Evolutionary conservation across 73 alveolate genomes (phyloP), one percentile per base, ranked within the genome.

Genomic region (Paramecium octaurelia): DNA sequence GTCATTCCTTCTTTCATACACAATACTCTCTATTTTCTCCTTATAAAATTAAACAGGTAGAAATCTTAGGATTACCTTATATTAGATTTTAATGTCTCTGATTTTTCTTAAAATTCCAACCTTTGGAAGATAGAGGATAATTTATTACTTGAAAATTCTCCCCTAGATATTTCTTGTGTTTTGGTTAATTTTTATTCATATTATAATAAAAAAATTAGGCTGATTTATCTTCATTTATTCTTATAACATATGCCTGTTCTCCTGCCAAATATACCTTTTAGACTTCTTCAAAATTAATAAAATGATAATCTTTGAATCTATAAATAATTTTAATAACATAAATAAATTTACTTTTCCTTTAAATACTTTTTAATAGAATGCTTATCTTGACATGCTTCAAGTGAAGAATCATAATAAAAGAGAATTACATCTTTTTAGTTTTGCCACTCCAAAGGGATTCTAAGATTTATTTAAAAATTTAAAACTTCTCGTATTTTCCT

Each of bases 361-460:
- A 80, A 24, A 80, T 80, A 80, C 46, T 80, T 80, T 80, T 80
- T 80, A 27, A 80, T 21, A 80, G 91, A 12, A 80, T 80, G 91
- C 46, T 80, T 80, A 80, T 80, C 73, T 43, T 40, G 24, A 80
- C 91, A 80, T 11, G 57, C 71, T 44, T 80, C 91, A 42, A 80
- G 73, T 20, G 91, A 44, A 44, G 91, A 42, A 46, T 80, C 34
- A 80, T n/a, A 80, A 46, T 80, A 23, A 80, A 80, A 80, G 43
- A 80, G 70, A 24, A 80, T 46, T 43, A 80, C 6, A 10, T 80
- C 91, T 80, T 46, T 80, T 48, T 80, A 80, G 57, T 80, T 80
- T 43, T 24, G 27, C 91, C 91, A 80, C 91, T 80, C 91, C 38
- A 11, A 48, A 44, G 91, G 91, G 18, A 80, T 80, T 80, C 91